These are phyloP conservation scores for Ustilago esculenta DNA, from an alignment of 1,284 basidiomycete genomes.

Conservation along the genomic window DNA sequence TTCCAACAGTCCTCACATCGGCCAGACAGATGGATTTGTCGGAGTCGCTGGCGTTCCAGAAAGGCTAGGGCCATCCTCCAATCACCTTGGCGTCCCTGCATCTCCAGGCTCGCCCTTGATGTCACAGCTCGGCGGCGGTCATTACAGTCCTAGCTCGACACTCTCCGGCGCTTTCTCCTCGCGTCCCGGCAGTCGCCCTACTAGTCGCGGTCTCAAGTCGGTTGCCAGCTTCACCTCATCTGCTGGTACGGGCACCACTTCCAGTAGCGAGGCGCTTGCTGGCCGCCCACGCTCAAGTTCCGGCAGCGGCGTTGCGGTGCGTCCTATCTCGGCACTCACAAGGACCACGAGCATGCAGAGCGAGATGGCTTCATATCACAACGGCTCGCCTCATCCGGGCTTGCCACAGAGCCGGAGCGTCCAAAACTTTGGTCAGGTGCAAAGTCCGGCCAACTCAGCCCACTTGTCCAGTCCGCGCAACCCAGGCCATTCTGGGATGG, in stretches of 20 bases:
- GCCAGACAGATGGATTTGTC: conserved; percentile 12
- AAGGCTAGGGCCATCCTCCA: conserved; percentile 13
- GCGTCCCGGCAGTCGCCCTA: conserved; percentile 45
- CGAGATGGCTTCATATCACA: conserved; percentile 24
- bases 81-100: conserved; percentile 28
- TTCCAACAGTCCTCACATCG: conserved; percentile 7
- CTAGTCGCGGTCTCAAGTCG: conserved; percentile 48
- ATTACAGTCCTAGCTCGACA: conserved; percentile 47
- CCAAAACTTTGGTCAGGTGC: conserved; percentile 29
- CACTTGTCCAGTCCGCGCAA: conserved; percentile 29
- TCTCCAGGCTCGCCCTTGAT: conserved; percentile 37
- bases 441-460: conserved; percentile 24
- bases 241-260: conserved; percentile 23
- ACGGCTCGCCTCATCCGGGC: conserved; percentile 16
- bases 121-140: conserved; percentile 27
- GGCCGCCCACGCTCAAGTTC: conserved; percentile 39
- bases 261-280: conserved; percentile 14
- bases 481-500: conserved; percentile 17
- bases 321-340: conserved; percentile 35
- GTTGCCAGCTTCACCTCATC: conserved; percentile 53
- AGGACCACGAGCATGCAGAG: conserved; percentile 47
- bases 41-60: conserved; percentile 27
- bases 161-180: conserved; percentile 50
- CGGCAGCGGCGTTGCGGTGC: conserved; percentile 12
- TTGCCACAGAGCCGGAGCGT: conserved; percentile 44